A percentile compares a stretch with the other conserved stretches of the same genome.
Evolutionary conservation across 2,329 filamentous ascomycete species (phyloP).

Genomic region (Fusarium sterilihyphosum): DNA sequence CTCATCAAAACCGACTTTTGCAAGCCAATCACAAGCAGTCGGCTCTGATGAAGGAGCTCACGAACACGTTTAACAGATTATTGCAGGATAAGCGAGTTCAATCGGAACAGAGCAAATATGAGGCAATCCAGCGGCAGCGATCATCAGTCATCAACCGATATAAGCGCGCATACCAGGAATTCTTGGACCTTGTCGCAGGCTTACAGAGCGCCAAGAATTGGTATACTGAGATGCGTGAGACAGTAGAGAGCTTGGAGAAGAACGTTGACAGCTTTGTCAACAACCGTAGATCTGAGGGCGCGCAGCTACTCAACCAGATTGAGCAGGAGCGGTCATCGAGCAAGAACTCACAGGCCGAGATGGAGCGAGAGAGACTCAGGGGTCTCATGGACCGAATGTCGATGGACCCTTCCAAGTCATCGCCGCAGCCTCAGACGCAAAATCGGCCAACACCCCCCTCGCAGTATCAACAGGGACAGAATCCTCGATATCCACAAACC

Average conservation of each 20-base stretch:
- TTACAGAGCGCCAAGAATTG: conserved; percentile 89
- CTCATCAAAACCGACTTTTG: conserved; percentile 88
- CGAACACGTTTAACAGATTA: conserved; percentile 83
- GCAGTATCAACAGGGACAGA: conserved; percentile 43
- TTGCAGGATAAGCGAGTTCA: conserved; percentile 94
- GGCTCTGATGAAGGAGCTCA: conserved; percentile 93
- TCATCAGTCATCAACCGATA: conserved; percentile 86
- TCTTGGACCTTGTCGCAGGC: conserved; percentile 87
- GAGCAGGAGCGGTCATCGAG: conserved; percentile 78
- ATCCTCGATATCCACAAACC: conserved; percentile 62
- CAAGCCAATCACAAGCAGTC: conserved; percentile 97
- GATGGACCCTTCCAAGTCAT: conserved; percentile 69
- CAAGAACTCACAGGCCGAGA: conserved; percentile 72
- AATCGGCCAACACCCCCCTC: conserved; percentile 28
- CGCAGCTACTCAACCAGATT: conserved; percentile 87
- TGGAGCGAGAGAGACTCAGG: conserved; percentile 86
- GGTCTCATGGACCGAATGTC: conserved; percentile 97
- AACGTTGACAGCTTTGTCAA: conserved; percentile 98
- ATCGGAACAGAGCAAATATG: conserved; percentile 95
- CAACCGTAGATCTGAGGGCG: conserved; percentile 90
- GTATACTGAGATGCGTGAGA: conserved; percentile 96
- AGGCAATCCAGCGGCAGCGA: conserved; percentile 84
- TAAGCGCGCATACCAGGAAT: conserved; percentile 91
- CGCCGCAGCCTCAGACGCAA: conserved; percentile 53
- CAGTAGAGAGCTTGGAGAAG: conserved; percentile 89